A percentile compares a stretch with the other conserved stretches of the same genome.
phyloP scores from a whole-genome alignment of 306 rosid species.

The Prosopis cineraria region DNA sequence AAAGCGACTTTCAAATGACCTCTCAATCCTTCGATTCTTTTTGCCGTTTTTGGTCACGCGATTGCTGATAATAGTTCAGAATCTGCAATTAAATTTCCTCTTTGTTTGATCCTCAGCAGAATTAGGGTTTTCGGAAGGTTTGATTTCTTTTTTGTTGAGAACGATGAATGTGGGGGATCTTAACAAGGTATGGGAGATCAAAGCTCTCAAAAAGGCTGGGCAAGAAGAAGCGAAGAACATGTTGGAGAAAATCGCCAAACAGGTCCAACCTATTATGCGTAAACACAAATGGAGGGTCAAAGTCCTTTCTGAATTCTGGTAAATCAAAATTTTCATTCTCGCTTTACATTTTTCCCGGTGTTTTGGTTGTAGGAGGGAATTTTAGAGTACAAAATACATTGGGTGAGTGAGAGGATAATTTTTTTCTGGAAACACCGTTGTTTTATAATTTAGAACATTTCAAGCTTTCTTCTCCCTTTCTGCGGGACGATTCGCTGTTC shows the following conservation, averaged over 20 bases:
- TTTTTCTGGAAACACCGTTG: constrained; percentile 23
- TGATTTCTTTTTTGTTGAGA: neutral
- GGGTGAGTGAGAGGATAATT: neutral
- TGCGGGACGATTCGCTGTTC: neutral
- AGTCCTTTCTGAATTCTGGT: constrained; percentile 87
- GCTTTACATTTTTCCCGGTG: constrained; percentile 6
- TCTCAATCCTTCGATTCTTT: neutral
- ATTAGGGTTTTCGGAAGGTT: constrained; percentile 19
- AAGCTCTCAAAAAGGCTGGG: constrained; percentile 67
- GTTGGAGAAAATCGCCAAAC: constrained; percentile 83
- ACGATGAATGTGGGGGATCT: constrained; percentile 69
- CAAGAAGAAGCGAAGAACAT: constrained; percentile 71
- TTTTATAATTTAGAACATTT: neutral
- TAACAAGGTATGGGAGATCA: constrained; percentile 89
- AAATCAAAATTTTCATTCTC: neutral
- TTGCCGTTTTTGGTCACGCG: neutral
- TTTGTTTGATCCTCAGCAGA: neutral
- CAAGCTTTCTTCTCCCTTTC: neutral
- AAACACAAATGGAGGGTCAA: constrained; percentile 91
- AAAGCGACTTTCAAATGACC: neutral
- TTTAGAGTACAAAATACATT: neutral
- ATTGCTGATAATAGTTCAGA: neutral
- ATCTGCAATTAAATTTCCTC: neutral
- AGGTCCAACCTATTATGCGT: constrained; percentile 94
- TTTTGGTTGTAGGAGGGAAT: constrained; percentile 12